Conservation (phyloP, 805 yeast species). For the Sugiyamaella valdiviana region DNA sequence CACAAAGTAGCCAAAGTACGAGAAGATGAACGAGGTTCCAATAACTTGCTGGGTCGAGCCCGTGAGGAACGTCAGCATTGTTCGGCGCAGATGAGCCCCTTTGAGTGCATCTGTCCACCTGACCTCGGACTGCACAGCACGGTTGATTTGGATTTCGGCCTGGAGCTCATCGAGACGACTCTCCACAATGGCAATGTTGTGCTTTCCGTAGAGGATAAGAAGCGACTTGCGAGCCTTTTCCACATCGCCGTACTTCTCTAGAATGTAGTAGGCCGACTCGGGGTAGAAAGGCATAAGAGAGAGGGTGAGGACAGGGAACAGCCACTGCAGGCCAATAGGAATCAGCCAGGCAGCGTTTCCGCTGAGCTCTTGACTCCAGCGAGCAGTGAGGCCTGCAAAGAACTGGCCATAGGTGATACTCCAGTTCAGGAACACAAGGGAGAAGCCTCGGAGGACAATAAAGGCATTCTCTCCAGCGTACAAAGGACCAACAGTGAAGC, state of each 20-base stretch:
- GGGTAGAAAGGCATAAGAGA: slow-evolving; percentile 5
- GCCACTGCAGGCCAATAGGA: slow-evolving; percentile 7
- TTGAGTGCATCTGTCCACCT: slow-evolving; percentile 1
- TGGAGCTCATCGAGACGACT: not conserved
- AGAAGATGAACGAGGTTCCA: slow-evolving; percentile 5
- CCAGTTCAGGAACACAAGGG: slow-evolving; percentile 8
- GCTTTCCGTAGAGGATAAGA: slow-evolving; percentile 1
- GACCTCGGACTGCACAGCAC: not conserved
- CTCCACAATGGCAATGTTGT: not conserved
- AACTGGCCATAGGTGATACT: slow-evolving; percentile 6
- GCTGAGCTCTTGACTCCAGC: slow-evolving; percentile 2
- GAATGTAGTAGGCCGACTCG: slow-evolving; percentile 4
- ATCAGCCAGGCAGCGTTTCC: slow-evolving; percentile 2
- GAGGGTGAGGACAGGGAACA: slow-evolving; percentile 5
- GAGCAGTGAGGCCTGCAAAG: slow-evolving; percentile 7
- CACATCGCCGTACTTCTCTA: not conserved
- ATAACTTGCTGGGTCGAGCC: slow-evolving; percentile 5
- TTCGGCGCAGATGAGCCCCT: slow-evolving; percentile 1
- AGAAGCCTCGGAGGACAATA: slow-evolving; percentile 1
- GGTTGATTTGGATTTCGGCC: slow-evolving; percentile 1
- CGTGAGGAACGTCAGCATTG: not conserved
- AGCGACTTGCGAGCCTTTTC: not conserved
- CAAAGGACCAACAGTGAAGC: slow-evolving; percentile 6
- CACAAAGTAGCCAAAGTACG: slow-evolving; percentile 4
- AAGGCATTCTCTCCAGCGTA: slow-evolving; percentile 5